Evolutionary conservation across 148 eudicot species (phyloP), one percentile per base, ranked within the genome.

Genomic region (Amaranthus cruentus): DNA sequence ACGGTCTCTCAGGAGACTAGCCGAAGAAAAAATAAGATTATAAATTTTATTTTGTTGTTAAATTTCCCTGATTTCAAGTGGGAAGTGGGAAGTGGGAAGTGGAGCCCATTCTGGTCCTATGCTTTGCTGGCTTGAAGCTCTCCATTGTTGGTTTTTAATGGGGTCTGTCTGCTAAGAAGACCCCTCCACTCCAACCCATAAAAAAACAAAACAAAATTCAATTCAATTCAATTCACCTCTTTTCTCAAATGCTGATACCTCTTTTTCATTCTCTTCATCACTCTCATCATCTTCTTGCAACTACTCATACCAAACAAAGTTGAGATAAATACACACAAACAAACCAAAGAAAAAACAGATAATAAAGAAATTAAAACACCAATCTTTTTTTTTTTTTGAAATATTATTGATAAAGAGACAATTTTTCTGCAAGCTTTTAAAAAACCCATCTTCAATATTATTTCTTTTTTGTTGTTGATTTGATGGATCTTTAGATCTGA

Each of bases 91-190:
- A 74, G 83, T 68, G 84, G 66, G 70, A 73, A 55, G 92, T 90
- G 90, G 92, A 83, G 83, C 90, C 90, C 89, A 85, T 71, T 55
- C 58, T 75, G 89, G 93, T 84, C 91, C 87, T 74, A 73, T 85
- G 90, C 97, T 84, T 91, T 66, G 93, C 93, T 91, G 93, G 87
- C 91, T 84, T 75, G 68, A 83, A 85, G 88, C 83, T 81, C 85
- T 79, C 84, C 80, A 78, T 83, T 78, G 84, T 76, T 83, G 85
- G 77, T 83, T 76, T 81, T 86, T 81, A 85, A 77, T 84, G 87
- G 85, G 73, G 80, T 77, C 83, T 87, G 89, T 87, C 91, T 83
- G 76, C 83, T 80, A 62, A 75, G 70, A 67, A 67, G 46, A 21
- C 55, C 70, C 70, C 70, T 4, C 63, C 70, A 48, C 52, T 8